phyloP scores from a whole-genome alignment of 1,284 basidiomycete genomes.

The Trichosporon ovoides region DNA sequence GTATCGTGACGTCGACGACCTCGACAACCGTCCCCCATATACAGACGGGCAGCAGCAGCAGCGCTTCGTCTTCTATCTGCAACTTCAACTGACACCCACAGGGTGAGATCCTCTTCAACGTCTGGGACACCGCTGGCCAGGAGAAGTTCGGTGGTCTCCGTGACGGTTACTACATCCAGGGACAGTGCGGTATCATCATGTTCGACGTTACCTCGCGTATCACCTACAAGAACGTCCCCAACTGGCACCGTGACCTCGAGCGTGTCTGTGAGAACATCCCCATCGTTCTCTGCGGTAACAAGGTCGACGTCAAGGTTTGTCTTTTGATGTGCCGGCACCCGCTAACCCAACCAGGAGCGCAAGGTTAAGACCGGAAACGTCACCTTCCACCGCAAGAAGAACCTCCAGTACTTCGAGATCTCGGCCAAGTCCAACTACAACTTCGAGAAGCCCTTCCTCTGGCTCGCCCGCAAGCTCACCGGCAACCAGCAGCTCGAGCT shows the following conservation, averaged over 20 bases:
- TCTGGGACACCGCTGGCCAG: conserved; percentile 99
- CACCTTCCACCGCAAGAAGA: conserved; percentile 99
- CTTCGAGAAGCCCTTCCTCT: conserved; percentile 99
- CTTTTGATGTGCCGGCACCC: neutral
- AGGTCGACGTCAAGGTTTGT: conserved; percentile 97
- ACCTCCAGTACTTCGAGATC: conserved; percentile 99
- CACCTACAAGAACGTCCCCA: conserved; percentile 99
- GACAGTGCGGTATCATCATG: conserved; percentile 99
- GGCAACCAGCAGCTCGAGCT: conserved; percentile 90
- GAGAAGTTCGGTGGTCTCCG: conserved; percentile 99
- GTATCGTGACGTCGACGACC: no score
- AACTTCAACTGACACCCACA: neutral
- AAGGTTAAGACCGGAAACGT: conserved; percentile 99
- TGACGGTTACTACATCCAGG: conserved; percentile 98
- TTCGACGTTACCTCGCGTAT: conserved; percentile 99
- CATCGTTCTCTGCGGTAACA: conserved; percentile 99
- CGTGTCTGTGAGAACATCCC: conserved; percentile 98
- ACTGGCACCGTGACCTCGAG: conserved; percentile 99
- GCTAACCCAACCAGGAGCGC: conserved; percentile 65
- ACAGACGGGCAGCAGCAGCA: neutral
- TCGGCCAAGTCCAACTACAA: conserved; percentile 99
- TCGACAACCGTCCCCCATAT: no score
- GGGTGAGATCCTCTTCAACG: conserved; percentile 98
- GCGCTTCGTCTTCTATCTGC: neutral
- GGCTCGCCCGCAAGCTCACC: conserved; percentile 96